phyloP scores from a whole-genome alignment of 148 eudicot genomes.

The Diospyros lotus region DNA sequence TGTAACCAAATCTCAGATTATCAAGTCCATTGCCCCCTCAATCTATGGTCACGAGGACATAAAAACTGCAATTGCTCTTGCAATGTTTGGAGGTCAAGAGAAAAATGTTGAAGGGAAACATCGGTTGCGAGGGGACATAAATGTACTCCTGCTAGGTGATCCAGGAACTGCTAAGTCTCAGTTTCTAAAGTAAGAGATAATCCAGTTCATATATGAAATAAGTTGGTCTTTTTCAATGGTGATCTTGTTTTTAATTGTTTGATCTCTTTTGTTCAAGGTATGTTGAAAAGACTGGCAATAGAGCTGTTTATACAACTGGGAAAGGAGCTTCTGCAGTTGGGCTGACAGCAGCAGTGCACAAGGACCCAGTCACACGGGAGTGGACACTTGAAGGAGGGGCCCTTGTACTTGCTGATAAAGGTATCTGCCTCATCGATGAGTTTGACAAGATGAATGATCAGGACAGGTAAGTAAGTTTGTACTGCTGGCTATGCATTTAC shows the following conservation, averaged over 20 bases:
- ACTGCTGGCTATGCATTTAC: background rate
- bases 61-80: conserved; percentile 93
- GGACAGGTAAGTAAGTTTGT: conserved; percentile 50
- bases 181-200: conserved; percentile 70
- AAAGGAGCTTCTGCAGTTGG: conserved; percentile 99
- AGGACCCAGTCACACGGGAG: conserved; percentile 94
- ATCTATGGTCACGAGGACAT: conserved; percentile 97
- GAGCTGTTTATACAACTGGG: conserved; percentile 96
- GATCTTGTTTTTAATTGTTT: background rate
- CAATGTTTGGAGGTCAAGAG: conserved; percentile 98
- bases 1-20: conserved; percentile 36
- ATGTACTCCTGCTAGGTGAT: conserved; percentile 91
- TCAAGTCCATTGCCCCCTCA: conserved; percentile 96
- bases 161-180: conserved; percentile 98
- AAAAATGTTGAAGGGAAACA: conserved; percentile 94
- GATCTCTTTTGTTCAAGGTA: conserved; percentile 39
- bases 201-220: background rate
- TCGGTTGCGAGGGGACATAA: conserved; percentile 86
- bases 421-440: conserved; percentile 92
- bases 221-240: background rate
- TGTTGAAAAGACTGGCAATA: conserved; percentile 94
- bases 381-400: conserved; percentile 99
- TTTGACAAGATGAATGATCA: conserved; percentile 99
- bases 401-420: conserved; percentile 94
- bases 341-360: conserved; percentile 95